Evolutionary conservation across 2,329 filamentous ascomycete genomes (phyloP), one percentile per base, ranked within the genome.

Genomic region (Thielaviopsis populi): DNA sequence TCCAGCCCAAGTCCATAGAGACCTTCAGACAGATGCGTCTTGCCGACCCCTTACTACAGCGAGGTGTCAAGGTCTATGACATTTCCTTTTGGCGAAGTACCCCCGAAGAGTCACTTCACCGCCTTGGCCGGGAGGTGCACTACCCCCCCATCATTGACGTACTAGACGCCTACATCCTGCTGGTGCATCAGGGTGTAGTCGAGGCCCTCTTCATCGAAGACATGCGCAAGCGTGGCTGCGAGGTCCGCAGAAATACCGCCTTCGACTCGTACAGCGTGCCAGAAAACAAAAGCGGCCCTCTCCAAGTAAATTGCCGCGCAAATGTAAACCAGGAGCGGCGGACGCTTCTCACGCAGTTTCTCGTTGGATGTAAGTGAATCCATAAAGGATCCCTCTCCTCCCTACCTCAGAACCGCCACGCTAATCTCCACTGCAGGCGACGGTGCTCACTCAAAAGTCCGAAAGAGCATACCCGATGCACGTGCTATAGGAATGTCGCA

Each of bases 1-100:
- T 90, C 62, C 87, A 90, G 70, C 87, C 87, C 54, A 90, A 90
- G 74, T 87, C 86, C 0, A 88, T 91, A 69, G 87, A 90, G 75
- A 90, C 87, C 0, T 81, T 89, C 69, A 81, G 83, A 67, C 86
- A 89, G 73, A 83, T 90, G 77, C 78, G 85, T 41, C 74, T 89
- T n/a, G 84, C 83, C n/a, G 85, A 89, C 67, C 76, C 81, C 1
- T 73, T 90, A 37, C 73, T 90, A 50, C 81, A 82, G 67, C 80
- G 84, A 69, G 86, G 84, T 37, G 86, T 86, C 60, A 82, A 81
- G 56, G 82, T 90, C 54, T 88, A 86, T 72, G 87, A 90, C 70
- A 89, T 90, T 66, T 79, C 83, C 53, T 89, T 89, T 71, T 90
- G 87, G 85, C 79, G 83, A 71, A 76, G 77, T 64, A 80, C 77